A percentile compares a stretch with the other conserved stretches of the same genome.
These are phyloP conservation scores for Apiotrichum laibachii DNA, from an alignment of 1,284 basidiomycete species.

Conservation along the genomic window DNA sequence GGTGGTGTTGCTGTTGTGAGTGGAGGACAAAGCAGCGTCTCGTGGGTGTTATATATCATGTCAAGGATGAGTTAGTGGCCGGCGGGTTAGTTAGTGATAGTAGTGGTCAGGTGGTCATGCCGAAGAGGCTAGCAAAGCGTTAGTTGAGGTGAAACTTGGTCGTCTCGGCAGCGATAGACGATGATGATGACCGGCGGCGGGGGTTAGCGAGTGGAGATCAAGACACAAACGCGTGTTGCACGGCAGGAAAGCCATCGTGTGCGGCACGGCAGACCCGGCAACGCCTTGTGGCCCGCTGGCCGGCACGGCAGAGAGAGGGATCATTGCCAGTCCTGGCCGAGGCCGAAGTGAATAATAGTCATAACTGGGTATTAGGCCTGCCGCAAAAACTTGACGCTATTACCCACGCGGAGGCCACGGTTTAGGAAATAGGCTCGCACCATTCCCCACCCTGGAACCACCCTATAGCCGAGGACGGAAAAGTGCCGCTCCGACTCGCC, in stretches of 20 bases:
- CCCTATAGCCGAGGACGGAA: background rate
- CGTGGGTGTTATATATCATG: background rate
- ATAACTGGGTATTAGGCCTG: too few species aligned
- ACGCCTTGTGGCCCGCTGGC: too few species aligned
- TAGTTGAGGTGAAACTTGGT: background rate
- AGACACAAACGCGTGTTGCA: too few species aligned
- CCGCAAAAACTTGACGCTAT: background rate
- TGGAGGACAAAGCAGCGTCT: background rate
- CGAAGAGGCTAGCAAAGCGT: background rate
- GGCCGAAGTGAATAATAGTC: too few species aligned
- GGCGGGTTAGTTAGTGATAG: background rate
- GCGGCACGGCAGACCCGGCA: too few species aligned
- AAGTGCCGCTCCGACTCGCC: conserved; percentile 4
- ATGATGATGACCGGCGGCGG: background rate
- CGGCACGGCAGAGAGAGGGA: too few species aligned
- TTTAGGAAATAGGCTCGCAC: background rate
- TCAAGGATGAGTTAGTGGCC: background rate
- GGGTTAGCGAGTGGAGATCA: too few species aligned
- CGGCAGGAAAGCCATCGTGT: too few species aligned
- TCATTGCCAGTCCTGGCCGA: too few species aligned
- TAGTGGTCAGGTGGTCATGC: background rate
- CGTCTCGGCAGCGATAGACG: background rate
- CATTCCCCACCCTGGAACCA: too few species aligned
- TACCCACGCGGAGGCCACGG: too few species aligned
- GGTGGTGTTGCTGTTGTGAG: background rate